These are phyloP conservation scores for Peronosclerospora sorghi DNA, from an alignment of 352 stramenopile genomes.

Conservation along the genomic window DNA sequence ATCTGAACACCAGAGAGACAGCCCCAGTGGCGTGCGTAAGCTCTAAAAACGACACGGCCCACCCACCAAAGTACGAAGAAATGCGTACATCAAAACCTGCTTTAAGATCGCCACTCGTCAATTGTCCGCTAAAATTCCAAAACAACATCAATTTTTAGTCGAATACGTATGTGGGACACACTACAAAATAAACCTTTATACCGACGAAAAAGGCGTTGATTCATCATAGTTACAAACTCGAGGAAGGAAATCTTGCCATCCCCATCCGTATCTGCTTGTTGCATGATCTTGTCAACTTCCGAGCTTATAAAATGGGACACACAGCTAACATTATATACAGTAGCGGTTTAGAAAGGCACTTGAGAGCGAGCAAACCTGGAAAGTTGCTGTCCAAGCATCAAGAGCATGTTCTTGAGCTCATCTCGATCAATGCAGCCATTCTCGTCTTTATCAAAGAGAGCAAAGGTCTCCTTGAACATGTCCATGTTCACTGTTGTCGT, in stretches of 20 bases:
- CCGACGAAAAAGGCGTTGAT: conserved; percentile 52
- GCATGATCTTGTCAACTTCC: conserved; percentile 62
- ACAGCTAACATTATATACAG: background rate
- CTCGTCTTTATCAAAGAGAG: conserved; percentile 66
- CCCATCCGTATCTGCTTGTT: conserved; percentile 45
- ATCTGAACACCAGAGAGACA: conserved; percentile 18
- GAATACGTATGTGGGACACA: background rate
- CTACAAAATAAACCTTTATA: conserved; percentile 3
- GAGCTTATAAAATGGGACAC: conserved; percentile 19
- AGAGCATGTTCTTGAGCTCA: conserved; percentile 42
- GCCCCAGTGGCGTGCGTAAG: background rate
- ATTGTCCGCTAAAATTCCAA: conserved; percentile 22
- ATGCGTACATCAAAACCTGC: conserved; percentile 44
- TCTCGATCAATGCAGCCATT: conserved; percentile 54
- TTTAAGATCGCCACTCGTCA: conserved; percentile 44
- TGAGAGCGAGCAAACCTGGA: conserved; percentile 17
- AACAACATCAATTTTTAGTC: background rate
- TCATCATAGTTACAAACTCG: conserved; percentile 76
- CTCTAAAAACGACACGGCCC: background rate
- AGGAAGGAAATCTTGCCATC: conserved; percentile 69
- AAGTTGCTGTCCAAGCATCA: conserved; percentile 44
- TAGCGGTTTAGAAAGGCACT: background rate
- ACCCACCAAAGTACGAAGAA: background rate
- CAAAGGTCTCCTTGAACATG: conserved; percentile 73
- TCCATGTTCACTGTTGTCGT: conserved; percentile 66